Evolutionary conservation across 1,284 basidiomycete genomes (phyloP), one percentile per base, ranked within the genome.

Genomic region (Paramarasmius palmivorus): DNA sequence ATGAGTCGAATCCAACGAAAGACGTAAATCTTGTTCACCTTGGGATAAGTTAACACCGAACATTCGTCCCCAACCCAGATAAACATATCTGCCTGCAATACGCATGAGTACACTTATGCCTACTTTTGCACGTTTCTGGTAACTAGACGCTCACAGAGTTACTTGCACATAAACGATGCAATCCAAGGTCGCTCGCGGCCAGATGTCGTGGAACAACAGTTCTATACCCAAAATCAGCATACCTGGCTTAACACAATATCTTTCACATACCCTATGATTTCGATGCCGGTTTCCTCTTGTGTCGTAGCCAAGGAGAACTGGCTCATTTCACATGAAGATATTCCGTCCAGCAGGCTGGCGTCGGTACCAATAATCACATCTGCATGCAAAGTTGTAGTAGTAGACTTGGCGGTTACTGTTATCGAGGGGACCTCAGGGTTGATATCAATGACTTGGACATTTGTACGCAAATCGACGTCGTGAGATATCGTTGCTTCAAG

Each of bases 331-430:
- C 7, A 12, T 12, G 12, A 6, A 32, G 29, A 32, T 32, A 6
- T 12, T 32, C 29, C 29, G 12, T 32, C 29, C 29, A 32, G n/a
- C n/a, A n/a, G 29, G 12, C 29, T 32, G 7, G 29, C 86, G 59
- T 87, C 86, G 0, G 86, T 84, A 17, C 83, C 86, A 37, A 89
- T 68, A 47, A 88, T 73, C 15, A 88, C 72, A 59, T 88, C 81
- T 8, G 74, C 81, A 2, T 60, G 56, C 40, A 85, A 52, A 14
- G 66, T 65, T 50, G 77, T 6, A 32, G 29, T 32, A n/a, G n/a
- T n/a, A n/a, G 29, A 73, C 7, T 84, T 82, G 3, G 72, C 73
- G 8, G 70, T 67, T 14, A 86, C 65, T 0, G 60, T 73, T 20
- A 80, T 74, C 20, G 59, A 68, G 53, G 57, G 62, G 41, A 56